Base-by-base conservation (phyloP, 352 stramenopile species). In the Globisporangium nunn region DNA sequence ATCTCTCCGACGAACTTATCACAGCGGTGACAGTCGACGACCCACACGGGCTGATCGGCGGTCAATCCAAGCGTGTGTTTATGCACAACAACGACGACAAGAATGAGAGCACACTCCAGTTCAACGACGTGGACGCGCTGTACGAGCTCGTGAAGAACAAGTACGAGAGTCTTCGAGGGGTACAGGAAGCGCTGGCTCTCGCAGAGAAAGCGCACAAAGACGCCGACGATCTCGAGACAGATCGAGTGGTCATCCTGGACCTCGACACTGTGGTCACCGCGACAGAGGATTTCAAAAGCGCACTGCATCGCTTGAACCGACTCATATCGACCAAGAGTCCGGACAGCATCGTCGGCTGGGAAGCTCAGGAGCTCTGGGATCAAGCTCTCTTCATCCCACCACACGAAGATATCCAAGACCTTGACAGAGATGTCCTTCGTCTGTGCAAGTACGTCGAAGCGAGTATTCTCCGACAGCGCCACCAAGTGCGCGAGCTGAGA, bases 331-430 rank as follows among this genome's bases (percentile, higher is more conserved):
- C 51, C 5, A 76, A 74, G 44, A 78, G 67, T 31, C 75, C 75
- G 2, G 75, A 85, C 31, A 78, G 70, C 54, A 66, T 50, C 2
- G 58, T 78, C 7, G 75, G 75, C 3, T 85, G 75, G 75, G 70
- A 77, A 6, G 52, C 70, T 1, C 70, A 77, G 12, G 68, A 75
- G 43, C 57, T 85, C 12, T 85, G 75, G 75, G 72, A 85, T 41
- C 72, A 81, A 66, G 75, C 75, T 28, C 70, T 85, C 11, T 85
- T 85, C 62, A 78, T 85, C 28, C 75, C 75, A 5, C 66, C 70
- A 5, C 62, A 68, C 12, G 75, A 85, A 60, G 70, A 82, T 44
- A 55, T 82, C 6, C 67, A 77, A 45, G 75, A 85, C 33, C 54
- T 85, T 28, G 70, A 76, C 35, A 41, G 62, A 6, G 65, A 79